Conservation (phyloP, 371 early-diverging fungal genomes). For the Encephalitozoon hellem region DNA sequence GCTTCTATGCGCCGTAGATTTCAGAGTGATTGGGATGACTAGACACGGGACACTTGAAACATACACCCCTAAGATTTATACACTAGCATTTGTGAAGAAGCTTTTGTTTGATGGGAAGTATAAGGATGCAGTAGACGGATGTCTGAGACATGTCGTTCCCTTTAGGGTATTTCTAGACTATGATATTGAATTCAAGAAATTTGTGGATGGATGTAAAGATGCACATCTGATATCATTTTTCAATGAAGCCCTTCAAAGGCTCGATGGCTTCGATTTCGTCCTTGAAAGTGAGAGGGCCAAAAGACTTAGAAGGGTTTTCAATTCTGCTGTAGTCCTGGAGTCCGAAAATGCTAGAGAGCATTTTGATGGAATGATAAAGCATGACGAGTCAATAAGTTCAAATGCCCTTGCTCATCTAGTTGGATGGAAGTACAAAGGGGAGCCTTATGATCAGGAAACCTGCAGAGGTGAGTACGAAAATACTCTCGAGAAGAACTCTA, state of each 20-base stretch:
- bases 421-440: not conserved
- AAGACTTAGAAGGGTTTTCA: not conserved
- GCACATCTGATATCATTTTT: slow-evolving; percentile 4
- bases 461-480: too few species aligned
- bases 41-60: slow-evolving; percentile 28
- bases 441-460: not conserved
- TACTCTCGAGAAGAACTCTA: too few species aligned
- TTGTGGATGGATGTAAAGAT: not conserved
- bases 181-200: not conserved
- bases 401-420: not conserved
- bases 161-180: not conserved
- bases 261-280: slow-evolving; percentile 7
- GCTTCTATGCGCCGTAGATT: slow-evolving; percentile 4
- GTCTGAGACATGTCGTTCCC: not conserved
- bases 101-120: not conserved
- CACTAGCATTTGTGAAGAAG: not conserved
- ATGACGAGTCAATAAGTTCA: not conserved
- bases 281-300: not conserved
- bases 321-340: not conserved
- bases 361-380: not conserved
- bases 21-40: slow-evolving; percentile 7
- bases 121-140: not conserved
- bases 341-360: not conserved
- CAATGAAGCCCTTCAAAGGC: not conserved
- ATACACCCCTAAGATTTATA: slow-evolving; percentile 5